A percentile compares a stretch with the other conserved stretches of the same genome.
phyloP scores from a whole-genome alignment of 345 rosid species.

The Draba incana region DNA sequence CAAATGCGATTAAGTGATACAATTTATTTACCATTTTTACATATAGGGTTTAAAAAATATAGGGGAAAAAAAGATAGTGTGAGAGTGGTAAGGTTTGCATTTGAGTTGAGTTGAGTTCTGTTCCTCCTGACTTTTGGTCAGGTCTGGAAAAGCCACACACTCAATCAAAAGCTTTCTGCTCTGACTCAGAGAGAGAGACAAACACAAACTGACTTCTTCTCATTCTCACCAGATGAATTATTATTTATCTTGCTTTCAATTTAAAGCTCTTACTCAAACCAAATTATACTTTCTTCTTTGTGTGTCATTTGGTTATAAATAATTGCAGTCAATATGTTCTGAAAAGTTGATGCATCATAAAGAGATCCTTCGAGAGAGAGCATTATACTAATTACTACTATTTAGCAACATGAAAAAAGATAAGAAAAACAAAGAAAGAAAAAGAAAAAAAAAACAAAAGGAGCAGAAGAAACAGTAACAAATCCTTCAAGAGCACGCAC shows the following conservation, averaged over 20 bases:
- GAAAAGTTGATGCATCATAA: slow-evolving; percentile 31
- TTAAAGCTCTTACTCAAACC: slow-evolving; percentile 18
- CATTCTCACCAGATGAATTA: slow-evolving; percentile 25
- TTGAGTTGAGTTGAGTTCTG: slow-evolving; percentile 30
- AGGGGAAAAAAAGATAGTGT: background rate
- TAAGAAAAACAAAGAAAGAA: background rate
- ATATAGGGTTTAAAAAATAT: background rate
- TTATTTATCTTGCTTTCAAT: slow-evolving; percentile 3
- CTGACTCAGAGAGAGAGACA: slow-evolving; percentile 28
- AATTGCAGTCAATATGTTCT: slow-evolving; percentile 31
- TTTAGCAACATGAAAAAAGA: slow-evolving; percentile 28
- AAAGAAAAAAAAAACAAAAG: background rate
- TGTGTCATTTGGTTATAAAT: slow-evolving; percentile 5
- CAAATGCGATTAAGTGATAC: no score
- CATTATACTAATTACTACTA: background rate
- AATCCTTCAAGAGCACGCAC: background rate
- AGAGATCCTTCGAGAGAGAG: slow-evolving; percentile 10
- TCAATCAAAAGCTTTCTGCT: slow-evolving; percentile 32
- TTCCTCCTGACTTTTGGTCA: slow-evolving; percentile 35
- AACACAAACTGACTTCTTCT: slow-evolving; percentile 19
- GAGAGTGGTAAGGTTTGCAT: slow-evolving; percentile 23
- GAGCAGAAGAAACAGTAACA: slow-evolving; percentile 10
- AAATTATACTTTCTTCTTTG: background rate
- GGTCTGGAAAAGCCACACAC: slow-evolving; percentile 40
- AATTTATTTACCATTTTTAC: no score